Evolutionary conservation across 2,329 filamentous ascomycete species (phyloP).

Genomic region (Penicillium corylophilum): DNA sequence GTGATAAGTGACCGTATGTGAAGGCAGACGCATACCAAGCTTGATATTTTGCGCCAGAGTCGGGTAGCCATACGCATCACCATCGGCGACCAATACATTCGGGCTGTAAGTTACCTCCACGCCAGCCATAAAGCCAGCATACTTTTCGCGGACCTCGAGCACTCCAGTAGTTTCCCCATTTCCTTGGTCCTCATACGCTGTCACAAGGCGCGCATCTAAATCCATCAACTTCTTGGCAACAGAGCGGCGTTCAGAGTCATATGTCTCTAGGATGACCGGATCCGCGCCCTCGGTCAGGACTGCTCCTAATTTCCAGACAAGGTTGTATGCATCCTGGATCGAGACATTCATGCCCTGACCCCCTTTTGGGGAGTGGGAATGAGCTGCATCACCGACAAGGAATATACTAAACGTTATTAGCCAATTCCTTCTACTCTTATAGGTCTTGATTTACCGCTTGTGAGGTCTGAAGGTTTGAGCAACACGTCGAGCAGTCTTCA

Average conservation of each 20-base stretch:
- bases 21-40: slow-evolving; percentile 16
- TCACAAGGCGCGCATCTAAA: slow-evolving; percentile 7
- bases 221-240: slow-evolving; percentile 35
- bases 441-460: background rate
- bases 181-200: slow-evolving; percentile 7
- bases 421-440: background rate
- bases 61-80: background rate
- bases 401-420: slow-evolving; percentile 1
- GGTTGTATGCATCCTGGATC: slow-evolving; percentile 58
- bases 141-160: slow-evolving; percentile 11
- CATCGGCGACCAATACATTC: background rate
- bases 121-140: slow-evolving; percentile 14
- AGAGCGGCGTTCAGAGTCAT: slow-evolving; percentile 49
- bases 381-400: slow-evolving; percentile 8
- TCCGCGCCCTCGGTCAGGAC: slow-evolving; percentile 43
- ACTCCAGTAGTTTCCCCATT: background rate
- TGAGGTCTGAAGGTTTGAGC: background rate
- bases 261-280: slow-evolving; percentile 47
- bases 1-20: slow-evolving; percentile 9
- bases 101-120: slow-evolving; percentile 10
- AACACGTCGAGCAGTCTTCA: background rate
- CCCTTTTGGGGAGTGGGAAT: slow-evolving; percentile 65
- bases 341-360: slow-evolving; percentile 55
- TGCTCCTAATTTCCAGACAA: slow-evolving; percentile 57
- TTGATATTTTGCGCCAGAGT: slow-evolving; percentile 7